A percentile compares a stretch with the other conserved stretches of the same genome.
Evolutionary conservation across 176 grass and related monocot genomes (phyloP).

Genomic region (Juncus inflexus): DNA sequence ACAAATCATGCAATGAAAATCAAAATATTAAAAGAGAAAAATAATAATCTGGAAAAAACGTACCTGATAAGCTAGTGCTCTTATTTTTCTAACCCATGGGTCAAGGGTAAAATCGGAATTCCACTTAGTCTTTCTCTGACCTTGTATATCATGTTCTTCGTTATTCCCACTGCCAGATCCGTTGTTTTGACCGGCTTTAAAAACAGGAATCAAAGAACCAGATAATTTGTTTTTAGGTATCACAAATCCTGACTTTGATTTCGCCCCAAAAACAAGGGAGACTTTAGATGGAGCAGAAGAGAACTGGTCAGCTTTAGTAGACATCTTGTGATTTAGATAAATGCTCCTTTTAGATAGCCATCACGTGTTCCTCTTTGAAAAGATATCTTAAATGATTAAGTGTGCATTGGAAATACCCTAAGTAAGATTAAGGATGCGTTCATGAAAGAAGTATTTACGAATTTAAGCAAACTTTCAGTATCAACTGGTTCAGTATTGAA

Average conservation of each 20-base stretch:
- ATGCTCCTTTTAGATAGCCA: neutral
- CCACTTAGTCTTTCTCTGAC: conserved; percentile 81
- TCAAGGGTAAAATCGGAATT: conserved; percentile 49
- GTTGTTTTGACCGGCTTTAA: conserved; percentile 42
- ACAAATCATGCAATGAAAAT: conserved; percentile 17
- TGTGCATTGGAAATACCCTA: no score
- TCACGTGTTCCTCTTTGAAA: neutral
- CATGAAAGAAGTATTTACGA: no score
- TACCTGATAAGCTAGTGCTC: conserved; percentile 78
- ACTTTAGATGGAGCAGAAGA: conserved; percentile 35
- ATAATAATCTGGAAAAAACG: neutral
- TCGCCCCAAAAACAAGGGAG: conserved; percentile 39
- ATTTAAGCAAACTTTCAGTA: no score
- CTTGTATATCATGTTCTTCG: conserved; percentile 37
- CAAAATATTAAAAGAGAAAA: neutral
- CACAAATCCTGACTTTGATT: conserved; percentile 81
- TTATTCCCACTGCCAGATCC: conserved; percentile 31
- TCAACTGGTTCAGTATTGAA: no score
- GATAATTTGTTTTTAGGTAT: conserved; percentile 94
- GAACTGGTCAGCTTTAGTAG: conserved; percentile 45
- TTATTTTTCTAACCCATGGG: conserved; percentile 55
- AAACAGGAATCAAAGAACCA: conserved; percentile 49
- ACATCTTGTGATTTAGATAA: conserved; percentile 33
- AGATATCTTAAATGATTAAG: no score
- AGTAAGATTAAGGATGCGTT: no score